Evolutionary conservation across 192 early-diverging fungal genomes (phyloP).

Genomic region (Coemansia sp.): DNA sequence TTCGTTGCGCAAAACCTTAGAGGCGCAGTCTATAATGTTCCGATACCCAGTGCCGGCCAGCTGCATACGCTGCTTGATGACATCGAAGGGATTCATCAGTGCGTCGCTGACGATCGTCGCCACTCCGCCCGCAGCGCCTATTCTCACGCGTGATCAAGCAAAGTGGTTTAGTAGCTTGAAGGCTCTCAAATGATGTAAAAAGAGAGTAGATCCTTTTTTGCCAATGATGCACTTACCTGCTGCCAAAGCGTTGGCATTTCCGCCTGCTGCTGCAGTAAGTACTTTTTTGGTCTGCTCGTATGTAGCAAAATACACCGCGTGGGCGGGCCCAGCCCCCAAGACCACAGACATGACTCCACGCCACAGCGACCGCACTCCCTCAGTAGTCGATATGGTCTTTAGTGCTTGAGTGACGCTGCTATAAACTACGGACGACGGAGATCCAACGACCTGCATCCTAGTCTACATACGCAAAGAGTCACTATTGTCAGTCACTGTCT

Average conservation of each 20-base stretch:
- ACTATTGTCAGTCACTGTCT: background rate
- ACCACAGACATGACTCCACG: constrained; percentile 91
- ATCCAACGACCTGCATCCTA: constrained; percentile 85
- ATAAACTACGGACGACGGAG: constrained; percentile 67
- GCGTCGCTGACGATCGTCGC: constrained; percentile 87
- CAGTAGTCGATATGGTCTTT: constrained; percentile 67
- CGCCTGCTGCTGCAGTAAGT: constrained; percentile 56
- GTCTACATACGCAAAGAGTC: constrained; percentile 58
- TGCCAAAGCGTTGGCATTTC: constrained; percentile 56
- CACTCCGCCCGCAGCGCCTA: constrained; percentile 79
- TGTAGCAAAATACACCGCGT: constrained; percentile 92
- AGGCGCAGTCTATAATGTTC: constrained; percentile 69
- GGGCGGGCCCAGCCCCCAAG: constrained; percentile 90
- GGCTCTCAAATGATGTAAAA: background rate
- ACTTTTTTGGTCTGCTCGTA: constrained; percentile 89
- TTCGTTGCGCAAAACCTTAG: constrained; percentile 67
- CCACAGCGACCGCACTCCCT: constrained; percentile 83
- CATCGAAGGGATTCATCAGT: constrained; percentile 97
- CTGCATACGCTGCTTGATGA: constrained; percentile 97
- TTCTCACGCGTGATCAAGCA: background rate
- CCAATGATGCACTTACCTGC: constrained; percentile 48
- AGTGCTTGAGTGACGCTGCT: constrained; percentile 69
- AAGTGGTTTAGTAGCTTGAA: background rate
- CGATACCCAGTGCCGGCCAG: constrained; percentile 69
- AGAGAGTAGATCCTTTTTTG: background rate